phyloP scores from a whole-genome alignment of 805 yeast species.

The Teunomyces lycoperdinae region DNA sequence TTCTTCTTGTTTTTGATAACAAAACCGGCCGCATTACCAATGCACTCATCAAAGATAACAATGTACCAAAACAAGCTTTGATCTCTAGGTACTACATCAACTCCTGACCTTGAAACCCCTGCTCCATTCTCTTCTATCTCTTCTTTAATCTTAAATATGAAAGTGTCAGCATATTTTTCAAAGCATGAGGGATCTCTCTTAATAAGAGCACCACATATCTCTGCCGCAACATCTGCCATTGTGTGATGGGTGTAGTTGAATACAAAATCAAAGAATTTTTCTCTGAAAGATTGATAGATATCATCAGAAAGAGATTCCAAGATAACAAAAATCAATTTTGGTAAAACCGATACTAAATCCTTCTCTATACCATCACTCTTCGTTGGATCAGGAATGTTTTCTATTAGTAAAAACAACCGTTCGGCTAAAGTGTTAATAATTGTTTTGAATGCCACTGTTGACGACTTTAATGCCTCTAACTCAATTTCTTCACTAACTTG shows the following conservation, averaged over 20 bases:
- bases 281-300: conserved; percentile 45
- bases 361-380: conserved; percentile 50
- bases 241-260: conserved; percentile 57
- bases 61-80: conserved; percentile 70
- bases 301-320: conserved; percentile 62
- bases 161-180: conserved; percentile 39
- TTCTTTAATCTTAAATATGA: conserved; percentile 52
- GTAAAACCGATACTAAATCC: conserved; percentile 36
- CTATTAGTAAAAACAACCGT: conserved; percentile 61
- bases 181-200: conserved; percentile 57
- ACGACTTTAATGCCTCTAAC: conserved; percentile 60
- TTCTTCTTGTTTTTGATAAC: conserved; percentile 45
- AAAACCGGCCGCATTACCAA: conserved; percentile 62
- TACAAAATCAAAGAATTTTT: conserved; percentile 54
- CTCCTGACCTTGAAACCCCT: conserved; percentile 65
- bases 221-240: conserved; percentile 65
- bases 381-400: conserved; percentile 61
- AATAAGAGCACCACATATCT: conserved; percentile 68
- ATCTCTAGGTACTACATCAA: conserved; percentile 74
- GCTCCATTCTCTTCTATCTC: conserved; percentile 80
- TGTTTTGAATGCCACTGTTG: conserved; percentile 67
- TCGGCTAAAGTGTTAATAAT: conserved; percentile 56
- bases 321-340: conserved; percentile 33
- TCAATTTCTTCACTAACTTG: conserved; percentile 45
- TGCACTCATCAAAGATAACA: conserved; percentile 63